Percentiles rank a stretch among this genome's conserved stretches.
Conservation (phyloP, 108 stramenopile genomes). For the Fistulifera solaris region DNA sequence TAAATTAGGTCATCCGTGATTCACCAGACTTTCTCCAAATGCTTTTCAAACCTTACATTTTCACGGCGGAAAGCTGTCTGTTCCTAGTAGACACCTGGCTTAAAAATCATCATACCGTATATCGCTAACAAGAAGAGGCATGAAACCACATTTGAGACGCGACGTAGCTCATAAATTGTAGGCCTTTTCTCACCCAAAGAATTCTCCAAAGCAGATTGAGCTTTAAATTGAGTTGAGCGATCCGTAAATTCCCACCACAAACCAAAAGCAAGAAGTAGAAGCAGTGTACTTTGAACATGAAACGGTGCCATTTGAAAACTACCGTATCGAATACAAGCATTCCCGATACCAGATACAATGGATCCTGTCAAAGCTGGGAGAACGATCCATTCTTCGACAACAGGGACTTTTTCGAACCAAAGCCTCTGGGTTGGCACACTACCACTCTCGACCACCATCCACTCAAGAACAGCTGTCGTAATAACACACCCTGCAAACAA, state of each 20-base stretch:
- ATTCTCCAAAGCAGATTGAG: neutral
- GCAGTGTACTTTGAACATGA: conserved; percentile 14
- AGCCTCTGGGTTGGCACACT: conserved; percentile 4
- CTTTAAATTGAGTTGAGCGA: conserved; percentile 8
- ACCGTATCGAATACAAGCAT: conserved; percentile 12
- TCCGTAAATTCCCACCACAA: conserved; percentile 31
- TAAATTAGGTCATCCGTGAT: too few species aligned
- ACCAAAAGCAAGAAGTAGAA: conserved; percentile 16
- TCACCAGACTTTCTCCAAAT: too few species aligned
- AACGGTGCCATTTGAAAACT: conserved; percentile 8
- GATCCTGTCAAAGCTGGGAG: conserved; percentile 13
- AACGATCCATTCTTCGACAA: conserved; percentile 12
- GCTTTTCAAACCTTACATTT: too few species aligned
- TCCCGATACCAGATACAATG: conserved; percentile 19
- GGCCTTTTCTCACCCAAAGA: conserved; percentile 1
- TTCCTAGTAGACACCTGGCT: conserved; percentile 11
- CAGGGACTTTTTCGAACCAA: conserved; percentile 11
- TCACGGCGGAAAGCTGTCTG: too few species aligned
- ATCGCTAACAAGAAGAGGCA: conserved; percentile 19
- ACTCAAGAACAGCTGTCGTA: conserved; percentile 21
- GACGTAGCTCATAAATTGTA: conserved; percentile 3
- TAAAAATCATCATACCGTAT: conserved; percentile 24
- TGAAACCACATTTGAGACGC: conserved; percentile 21
- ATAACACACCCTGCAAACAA: conserved; percentile 19
- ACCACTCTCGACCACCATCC: conserved; percentile 5